Evolutionary conservation across 805 yeast species (phyloP), one percentile per base, ranked within the genome.

Genomic region (Pichia paraexigua): DNA sequence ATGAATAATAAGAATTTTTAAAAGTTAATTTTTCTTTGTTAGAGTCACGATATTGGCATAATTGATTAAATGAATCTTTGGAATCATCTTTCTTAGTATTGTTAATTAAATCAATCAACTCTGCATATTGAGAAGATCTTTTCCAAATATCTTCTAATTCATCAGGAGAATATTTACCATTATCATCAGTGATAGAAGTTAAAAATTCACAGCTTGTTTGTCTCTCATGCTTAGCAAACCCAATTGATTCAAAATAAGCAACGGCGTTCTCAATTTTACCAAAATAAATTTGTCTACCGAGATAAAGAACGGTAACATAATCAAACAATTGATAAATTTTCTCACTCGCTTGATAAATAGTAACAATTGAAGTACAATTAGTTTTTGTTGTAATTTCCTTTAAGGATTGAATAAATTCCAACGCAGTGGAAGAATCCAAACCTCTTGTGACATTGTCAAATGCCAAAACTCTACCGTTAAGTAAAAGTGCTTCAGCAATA

Each of bases 391-490:
- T 80, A 13, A 79, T 74, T 2, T 82, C 73, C 67, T 81, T 77
- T 53, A 82, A 71, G 24, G 84, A 78, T 60, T 79, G 76, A 24
- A 78, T 75, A 55, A 78, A 82, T 65, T 82, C 87, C 53, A 82
- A 71, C 17, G 87, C 87, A 20, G 86, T 82, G 15, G 87, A 80
- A 11, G 87, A 78, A 67, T 82, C 87, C 57, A 82, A 71, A 65
- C 87, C 87, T 67, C 87, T 74, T n/a, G 87, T 82, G 22, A 86
- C 83, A 58, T 82, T 82, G 68, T 82, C 87, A 78, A 82, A 82
- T 55, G 84, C 79, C 57, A 72, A 80, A 22, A 80, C 70, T 8
- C 78, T 69, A 11, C 78, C 82, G 49, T 77, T 72, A 60, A 76
- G 69, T 32, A 78, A 72, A 58, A 78, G 72, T 3, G 79, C 85